Percentiles rank a stretch among this genome's conserved stretches.
phyloP scores from a whole-genome alignment of 345 rosid species.

The Theobroma cacao region DNA sequence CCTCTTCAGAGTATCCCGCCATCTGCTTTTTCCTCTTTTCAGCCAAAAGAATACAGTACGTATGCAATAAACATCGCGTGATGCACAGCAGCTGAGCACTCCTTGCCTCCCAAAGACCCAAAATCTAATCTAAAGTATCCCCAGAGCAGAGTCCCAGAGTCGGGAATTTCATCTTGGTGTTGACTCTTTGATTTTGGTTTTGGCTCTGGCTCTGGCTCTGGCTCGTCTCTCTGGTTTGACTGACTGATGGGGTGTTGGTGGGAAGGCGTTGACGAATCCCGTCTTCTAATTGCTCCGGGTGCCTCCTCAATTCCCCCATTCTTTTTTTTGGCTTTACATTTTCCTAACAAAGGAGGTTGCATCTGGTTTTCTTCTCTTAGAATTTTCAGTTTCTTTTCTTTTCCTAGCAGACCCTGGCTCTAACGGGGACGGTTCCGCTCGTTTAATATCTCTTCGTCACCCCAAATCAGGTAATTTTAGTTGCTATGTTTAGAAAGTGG shows the following conservation, averaged over 20 bases:
- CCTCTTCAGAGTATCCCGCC: too few relatives aligned
- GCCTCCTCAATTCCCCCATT: not conserved
- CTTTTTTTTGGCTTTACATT: not conserved
- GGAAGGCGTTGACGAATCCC: conserved; percentile 36
- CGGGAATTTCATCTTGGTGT: not conserved
- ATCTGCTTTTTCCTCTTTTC: too few relatives aligned
- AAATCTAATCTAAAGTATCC: too few relatives aligned
- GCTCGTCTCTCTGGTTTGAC: not conserved
- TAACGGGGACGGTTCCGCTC: conserved; percentile 32
- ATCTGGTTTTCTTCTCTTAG: not conserved
- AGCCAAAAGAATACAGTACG: too few relatives aligned
- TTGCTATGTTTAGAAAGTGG: not conserved
- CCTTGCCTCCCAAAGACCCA: too few relatives aligned
- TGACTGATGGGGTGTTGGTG: conserved; percentile 25
- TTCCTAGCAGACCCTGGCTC: conserved; percentile 29
- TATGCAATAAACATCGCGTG: too few relatives aligned
- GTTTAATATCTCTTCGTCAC: conserved; percentile 60
- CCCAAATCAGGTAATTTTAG: conserved; percentile 71
- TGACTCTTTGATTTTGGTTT: not conserved
- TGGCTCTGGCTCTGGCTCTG: not conserved
- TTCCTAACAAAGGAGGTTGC: not conserved
- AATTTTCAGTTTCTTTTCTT: not conserved
- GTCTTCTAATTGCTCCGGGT: conserved; percentile 42
- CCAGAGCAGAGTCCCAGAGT: not conserved
- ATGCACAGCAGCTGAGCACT: too few relatives aligned